Conservation (phyloP, 345 rosid genomes). For the Passiflora organensis region DNA sequence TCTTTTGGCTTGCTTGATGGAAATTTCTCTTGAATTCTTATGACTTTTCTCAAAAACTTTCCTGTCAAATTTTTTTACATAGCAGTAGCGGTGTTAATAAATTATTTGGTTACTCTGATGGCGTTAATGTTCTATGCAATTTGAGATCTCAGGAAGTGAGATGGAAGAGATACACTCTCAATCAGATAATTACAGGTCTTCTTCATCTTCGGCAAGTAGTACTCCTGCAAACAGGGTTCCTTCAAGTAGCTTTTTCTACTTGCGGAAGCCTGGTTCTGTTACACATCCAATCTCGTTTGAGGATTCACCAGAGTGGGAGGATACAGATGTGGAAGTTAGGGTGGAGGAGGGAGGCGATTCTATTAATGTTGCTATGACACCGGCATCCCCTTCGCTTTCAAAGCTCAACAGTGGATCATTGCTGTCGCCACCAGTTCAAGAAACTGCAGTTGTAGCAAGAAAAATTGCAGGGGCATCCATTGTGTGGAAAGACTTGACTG, state of each 20-base stretch:
- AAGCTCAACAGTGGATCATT: constrained; percentile 80
- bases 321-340: constrained; percentile 69
- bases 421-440: constrained; percentile 73
- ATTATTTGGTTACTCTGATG: not conserved
- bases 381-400: constrained; percentile 78
- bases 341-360: constrained; percentile 79
- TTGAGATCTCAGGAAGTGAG: constrained; percentile 19
- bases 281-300: constrained; percentile 94
- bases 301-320: constrained; percentile 99
- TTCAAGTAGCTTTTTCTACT: constrained; percentile 87
- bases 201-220: constrained; percentile 97
- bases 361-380: constrained; percentile 64
- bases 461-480: constrained; percentile 84
- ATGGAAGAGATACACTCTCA: constrained; percentile 99
- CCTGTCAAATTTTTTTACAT: no score
- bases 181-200: constrained; percentile 89
- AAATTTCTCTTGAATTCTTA: no score
- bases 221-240: constrained; percentile 94
- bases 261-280: constrained; percentile 85
- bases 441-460: constrained; percentile 49
- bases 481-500: constrained; percentile 95
- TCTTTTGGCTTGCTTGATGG: no score
- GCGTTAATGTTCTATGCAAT: constrained; percentile 9
- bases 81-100: not conserved
- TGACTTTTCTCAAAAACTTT: no score